A percentile compares a stretch with the other conserved stretches of the same genome.
These are phyloP conservation scores for Sporothrix luriei DNA, from an alignment of 2,329 filamentous ascomycete genomes.

Conservation along the genomic window DNA sequence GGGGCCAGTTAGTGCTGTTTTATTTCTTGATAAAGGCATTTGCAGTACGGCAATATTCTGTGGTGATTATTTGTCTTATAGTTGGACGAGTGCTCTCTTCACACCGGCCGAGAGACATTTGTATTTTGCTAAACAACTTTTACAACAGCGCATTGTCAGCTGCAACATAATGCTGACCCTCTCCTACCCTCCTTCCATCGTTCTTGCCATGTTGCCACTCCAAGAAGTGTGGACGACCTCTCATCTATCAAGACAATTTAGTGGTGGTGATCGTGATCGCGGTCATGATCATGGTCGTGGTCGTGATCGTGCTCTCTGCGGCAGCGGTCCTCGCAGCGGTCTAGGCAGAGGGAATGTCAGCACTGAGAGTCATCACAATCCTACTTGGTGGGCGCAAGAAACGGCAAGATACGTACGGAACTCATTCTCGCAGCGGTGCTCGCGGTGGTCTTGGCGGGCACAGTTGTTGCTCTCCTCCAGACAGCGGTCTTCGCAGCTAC, in stretches of 20 bases:
- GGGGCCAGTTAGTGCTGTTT: neutral
- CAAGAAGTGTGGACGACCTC: neutral
- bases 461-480: constrained; percentile 27
- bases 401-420: constrained; percentile 22
- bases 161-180: neutral
- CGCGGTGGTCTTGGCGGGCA: constrained; percentile 16
- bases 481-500: constrained; percentile 18
- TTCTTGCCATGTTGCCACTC: neutral
- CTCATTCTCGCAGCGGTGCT: constrained; percentile 19
- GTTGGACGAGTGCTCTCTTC: neutral
- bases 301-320: constrained; percentile 19
- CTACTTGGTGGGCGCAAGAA: neutral
- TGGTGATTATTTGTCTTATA: neutral
- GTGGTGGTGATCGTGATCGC: constrained; percentile 12
- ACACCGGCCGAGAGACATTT: neutral
- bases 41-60: neutral
- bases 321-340: constrained; percentile 24
- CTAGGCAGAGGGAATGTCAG: neutral
- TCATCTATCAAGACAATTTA: neutral
- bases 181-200: neutral
- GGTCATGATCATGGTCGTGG: neutral
- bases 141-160: neutral
- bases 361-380: neutral
- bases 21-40: neutral
- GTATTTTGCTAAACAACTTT: neutral